Base-by-base conservation (phyloP, 306 rosid genomes). In the Prinsepia uniflora region DNA sequence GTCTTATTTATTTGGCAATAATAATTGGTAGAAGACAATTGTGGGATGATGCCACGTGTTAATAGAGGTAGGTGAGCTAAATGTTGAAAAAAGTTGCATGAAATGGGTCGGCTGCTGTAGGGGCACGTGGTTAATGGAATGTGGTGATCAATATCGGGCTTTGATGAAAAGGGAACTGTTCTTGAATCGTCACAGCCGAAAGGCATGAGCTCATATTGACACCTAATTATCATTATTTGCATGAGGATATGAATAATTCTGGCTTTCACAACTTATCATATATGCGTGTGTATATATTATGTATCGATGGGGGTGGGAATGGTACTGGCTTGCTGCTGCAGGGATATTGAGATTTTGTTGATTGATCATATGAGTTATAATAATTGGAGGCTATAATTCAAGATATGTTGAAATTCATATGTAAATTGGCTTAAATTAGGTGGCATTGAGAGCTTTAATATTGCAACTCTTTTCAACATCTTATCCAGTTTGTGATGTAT, bases 21-120 rank as follows among this genome's bases (percentile, higher is more conserved):
- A 30, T 30, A 30, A 30, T 30, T 30, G 36, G 36, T 30, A 30
- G 67, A 56, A 20, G 30, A 40, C 10, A 10, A 11, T 36, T 45
- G 12, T 56, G 22, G 19, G 52, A 67, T 63, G 58, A 19, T 62
- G 70, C 78, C 83, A 88, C 84, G 85, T 86, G 78, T 67, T 60
- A 20, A 36, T 6, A 40, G 39, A 14, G 83, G 96, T 90, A 34
- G 98, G 85, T 90, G 96, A 92, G 75, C 98, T 85, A 89, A 66
- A 66, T 34, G 61, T 93, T 85, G 97, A 90, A 85, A 88, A 86
- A 24, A 3, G 18, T 40, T 43, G 76, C 15, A 48, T 45, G 36
- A 76, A 80, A 78, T 82, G 91, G 93, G 96, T 77, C 87, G 94
- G 96, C 82, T 40, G 77, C 62, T 65, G 56, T 10, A 65, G 64